A percentile compares a stretch with the other conserved stretches of the same genome.
Conservation (phyloP, 1,139 yeast species). For the Ogataea hybrid region DNA sequence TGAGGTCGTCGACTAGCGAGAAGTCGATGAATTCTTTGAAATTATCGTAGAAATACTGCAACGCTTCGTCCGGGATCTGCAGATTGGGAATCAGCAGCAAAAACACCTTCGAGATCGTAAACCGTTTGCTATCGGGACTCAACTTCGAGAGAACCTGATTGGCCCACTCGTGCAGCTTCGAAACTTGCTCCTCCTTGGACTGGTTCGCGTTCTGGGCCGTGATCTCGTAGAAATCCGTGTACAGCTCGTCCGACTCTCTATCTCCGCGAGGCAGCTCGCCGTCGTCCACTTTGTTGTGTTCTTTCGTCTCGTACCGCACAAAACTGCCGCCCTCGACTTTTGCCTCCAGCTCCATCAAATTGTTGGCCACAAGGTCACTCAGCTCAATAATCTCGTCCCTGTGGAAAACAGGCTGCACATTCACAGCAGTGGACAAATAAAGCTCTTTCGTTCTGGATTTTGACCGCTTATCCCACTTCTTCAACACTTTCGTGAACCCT, state of each 20-base stretch:
- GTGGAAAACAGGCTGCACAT: slow-evolving; percentile 95
- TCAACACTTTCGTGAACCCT: slow-evolving; percentile 90
- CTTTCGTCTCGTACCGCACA: slow-evolving; percentile 23
- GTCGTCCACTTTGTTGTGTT: slow-evolving; percentile 2
- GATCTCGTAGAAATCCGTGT: slow-evolving; percentile 32
- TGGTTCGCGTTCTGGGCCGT: slow-evolving; percentile 30
- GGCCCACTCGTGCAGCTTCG: slow-evolving; percentile 30
- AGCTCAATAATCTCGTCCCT: slow-evolving; percentile 81
- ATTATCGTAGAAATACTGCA: slow-evolving; percentile 43
- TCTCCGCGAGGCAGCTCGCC: slow-evolving; percentile 6
- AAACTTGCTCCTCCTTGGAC: slow-evolving; percentile 24
- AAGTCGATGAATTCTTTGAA: slow-evolving; percentile 45
- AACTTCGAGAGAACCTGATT: slow-evolving; percentile 29
- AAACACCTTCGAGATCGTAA: slow-evolving; percentile 54
- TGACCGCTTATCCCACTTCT: slow-evolving; percentile 97
- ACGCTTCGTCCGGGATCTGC: slow-evolving; percentile 48
- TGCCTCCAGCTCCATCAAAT: slow-evolving; percentile 81
- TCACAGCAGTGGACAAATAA: slow-evolving; percentile 87
- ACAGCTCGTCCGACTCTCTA: slow-evolving; percentile 28
- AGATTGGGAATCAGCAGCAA: slow-evolving; percentile 56
- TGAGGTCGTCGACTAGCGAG: slow-evolving; percentile 35
- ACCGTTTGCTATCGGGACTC: slow-evolving; percentile 24
- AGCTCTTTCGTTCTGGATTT: slow-evolving; percentile 92
- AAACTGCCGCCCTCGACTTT: slow-evolving; percentile 67
- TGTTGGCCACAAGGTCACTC: slow-evolving; percentile 76